Percentiles rank a stretch among this genome's conserved stretches.
phyloP scores from a whole-genome alignment of 192 early-diverging fungal genomes.

The Podila clonocystis region DNA sequence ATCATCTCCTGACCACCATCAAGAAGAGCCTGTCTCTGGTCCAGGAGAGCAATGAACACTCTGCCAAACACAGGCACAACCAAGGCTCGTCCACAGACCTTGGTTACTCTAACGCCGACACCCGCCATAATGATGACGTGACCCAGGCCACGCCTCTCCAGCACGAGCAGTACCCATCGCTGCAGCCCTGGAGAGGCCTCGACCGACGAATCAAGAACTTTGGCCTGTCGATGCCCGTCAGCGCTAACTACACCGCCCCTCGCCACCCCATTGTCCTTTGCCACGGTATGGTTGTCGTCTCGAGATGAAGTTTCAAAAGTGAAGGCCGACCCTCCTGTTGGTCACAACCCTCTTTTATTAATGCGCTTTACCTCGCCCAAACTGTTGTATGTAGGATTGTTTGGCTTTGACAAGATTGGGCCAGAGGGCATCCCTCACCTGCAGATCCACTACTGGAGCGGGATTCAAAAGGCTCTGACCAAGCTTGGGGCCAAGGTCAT shows the following conservation, averaged over 20 bases:
- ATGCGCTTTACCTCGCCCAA: neutral
- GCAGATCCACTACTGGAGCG: conserved; percentile 91
- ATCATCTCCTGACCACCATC: conserved; percentile 11
- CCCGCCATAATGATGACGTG: neutral
- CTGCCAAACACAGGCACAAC: neutral
- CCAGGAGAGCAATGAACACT: neutral
- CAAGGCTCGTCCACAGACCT: neutral
- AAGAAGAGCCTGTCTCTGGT: conserved; percentile 29
- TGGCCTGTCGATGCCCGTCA: conserved; percentile 59
- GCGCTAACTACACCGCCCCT: conserved; percentile 76
- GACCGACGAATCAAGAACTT: conserved; percentile 64
- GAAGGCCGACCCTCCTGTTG: neutral
- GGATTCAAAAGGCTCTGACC: conserved; percentile 79
- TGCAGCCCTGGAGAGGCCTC: conserved; percentile 36
- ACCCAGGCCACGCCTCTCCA: neutral
- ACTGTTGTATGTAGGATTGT: conserved; percentile 64
- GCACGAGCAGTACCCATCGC: conserved; percentile 43
- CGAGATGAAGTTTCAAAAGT: too few species aligned
- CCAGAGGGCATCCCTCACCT: conserved; percentile 78
- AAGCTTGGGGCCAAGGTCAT: conserved; percentile 85
- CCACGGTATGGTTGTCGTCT: conserved; percentile 66
- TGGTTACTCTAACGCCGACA: neutral
- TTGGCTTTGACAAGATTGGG: conserved; percentile 90
- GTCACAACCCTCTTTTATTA: neutral
- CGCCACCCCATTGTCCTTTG: conserved; percentile 85